Conservation (phyloP, 2,329 filamentous ascomycete species). For the Diatrype stigma region DNA sequence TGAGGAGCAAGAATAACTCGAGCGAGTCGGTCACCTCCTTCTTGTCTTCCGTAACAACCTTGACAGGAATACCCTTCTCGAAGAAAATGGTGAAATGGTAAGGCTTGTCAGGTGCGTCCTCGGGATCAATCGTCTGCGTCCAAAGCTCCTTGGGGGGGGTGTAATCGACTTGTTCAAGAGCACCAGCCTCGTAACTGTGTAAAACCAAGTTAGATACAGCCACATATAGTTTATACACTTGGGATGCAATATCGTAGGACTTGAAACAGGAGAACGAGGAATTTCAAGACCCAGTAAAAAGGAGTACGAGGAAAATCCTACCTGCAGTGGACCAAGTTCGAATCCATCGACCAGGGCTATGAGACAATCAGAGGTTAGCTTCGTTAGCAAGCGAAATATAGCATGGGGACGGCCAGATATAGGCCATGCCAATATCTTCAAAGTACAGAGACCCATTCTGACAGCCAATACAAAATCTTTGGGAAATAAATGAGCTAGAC, state of each 20-base stretch:
- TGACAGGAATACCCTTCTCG: constrained; percentile 68
- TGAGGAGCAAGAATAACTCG: constrained; percentile 68
- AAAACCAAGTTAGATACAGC: constrained; percentile 71
- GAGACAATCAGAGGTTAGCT: not conserved
- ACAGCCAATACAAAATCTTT: constrained; percentile 50
- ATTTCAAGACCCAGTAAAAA: no score
- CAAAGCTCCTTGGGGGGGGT: constrained; percentile 75
- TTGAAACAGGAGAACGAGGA: no score
- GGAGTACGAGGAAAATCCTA: no score
- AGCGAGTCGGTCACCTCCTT: constrained; percentile 65
- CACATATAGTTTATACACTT: not conserved
- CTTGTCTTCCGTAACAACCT: constrained; percentile 43
- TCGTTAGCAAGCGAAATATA: constrained; percentile 11
- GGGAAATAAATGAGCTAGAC: constrained; percentile 43
- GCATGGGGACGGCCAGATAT: no score
- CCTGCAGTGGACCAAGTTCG: constrained; percentile 8
- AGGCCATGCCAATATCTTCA: no score
- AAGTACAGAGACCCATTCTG: not conserved
- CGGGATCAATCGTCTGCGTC: constrained; percentile 67
- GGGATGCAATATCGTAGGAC: no score
- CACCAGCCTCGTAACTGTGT: constrained; percentile 76
- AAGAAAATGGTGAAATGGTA: constrained; percentile 70
- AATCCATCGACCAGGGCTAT: constrained; percentile 2
- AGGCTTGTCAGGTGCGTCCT: constrained; percentile 65
- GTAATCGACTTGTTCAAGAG: constrained; percentile 61